Percentiles rank a stretch among this genome's conserved stretches.
phyloP scores from a whole-genome alignment of 2,329 filamentous ascomycete species.

The Neurospora sp. region DNA sequence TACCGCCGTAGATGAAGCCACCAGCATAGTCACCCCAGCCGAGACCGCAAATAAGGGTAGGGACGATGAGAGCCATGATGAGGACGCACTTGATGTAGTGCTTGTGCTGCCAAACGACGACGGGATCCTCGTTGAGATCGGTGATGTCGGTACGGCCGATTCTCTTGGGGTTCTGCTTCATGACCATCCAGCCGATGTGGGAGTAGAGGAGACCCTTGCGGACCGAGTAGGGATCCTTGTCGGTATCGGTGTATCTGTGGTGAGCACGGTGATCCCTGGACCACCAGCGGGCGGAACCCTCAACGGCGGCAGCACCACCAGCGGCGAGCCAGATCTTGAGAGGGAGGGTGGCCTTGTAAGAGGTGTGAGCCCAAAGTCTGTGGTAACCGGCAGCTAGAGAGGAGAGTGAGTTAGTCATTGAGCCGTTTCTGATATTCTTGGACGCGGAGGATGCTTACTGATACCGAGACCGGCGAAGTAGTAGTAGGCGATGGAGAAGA shows the following conservation, averaged over 20 bases:
- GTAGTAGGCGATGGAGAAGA: slow-evolving; percentile 71
- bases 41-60: slow-evolving; percentile 64
- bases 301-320: slow-evolving; percentile 71
- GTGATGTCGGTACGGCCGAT: slow-evolving; percentile 83
- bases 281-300: slow-evolving; percentile 87
- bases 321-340: slow-evolving; percentile 76
- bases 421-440: neutral
- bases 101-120: slow-evolving; percentile 82
- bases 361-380: slow-evolving; percentile 77
- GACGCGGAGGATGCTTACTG: slow-evolving; percentile 38
- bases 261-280: slow-evolving; percentile 77
- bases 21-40: slow-evolving; percentile 75
- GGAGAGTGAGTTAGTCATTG: slow-evolving; percentile 1
- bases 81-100: slow-evolving; percentile 76
- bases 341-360: slow-evolving; percentile 67
- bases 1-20: slow-evolving; percentile 76
- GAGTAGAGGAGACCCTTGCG: slow-evolving; percentile 80
- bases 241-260: slow-evolving; percentile 86
- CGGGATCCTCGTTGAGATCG: slow-evolving; percentile 75
- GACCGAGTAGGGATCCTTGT: slow-evolving; percentile 86
- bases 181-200: slow-evolving; percentile 82
- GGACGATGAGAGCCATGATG: slow-evolving; percentile 68
- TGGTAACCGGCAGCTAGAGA: slow-evolving; percentile 51
- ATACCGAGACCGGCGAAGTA: slow-evolving; percentile 76
- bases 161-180: slow-evolving; percentile 87